Base-by-base conservation (phyloP, 2,329 filamentous ascomycete genomes). In the Colletotrichum siamense region DNA sequence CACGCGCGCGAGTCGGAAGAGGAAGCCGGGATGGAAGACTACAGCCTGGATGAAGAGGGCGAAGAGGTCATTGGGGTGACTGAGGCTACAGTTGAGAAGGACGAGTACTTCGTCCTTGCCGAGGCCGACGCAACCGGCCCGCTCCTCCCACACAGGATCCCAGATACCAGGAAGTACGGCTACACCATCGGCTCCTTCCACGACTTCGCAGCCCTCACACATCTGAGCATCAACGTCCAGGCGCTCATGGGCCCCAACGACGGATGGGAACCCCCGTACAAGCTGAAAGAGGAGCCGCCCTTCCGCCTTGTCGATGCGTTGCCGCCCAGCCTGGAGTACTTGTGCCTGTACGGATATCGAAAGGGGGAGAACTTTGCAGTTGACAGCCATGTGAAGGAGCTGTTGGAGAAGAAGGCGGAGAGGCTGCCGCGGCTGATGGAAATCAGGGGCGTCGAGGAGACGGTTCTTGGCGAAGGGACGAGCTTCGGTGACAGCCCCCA, bases 51-150 rank as follows among this genome's bases (percentile, higher is more conserved):
- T 0, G 39, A 66, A 4, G 64, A 34, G 9, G n/a, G 44, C n/a
- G 65, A 64, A 3, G 52, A 86, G 79, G 57, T 36, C 5, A 78
- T 83, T 15, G 84, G 81, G 32, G 86, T 67, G 3, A 81, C 55
- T 24, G 82, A 82, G 32, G n/a, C 30, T 3, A 16, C 61, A 0
- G 81, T 84, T 0, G 13, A 28, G 55, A 83, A 86, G 84, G 44
- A 82, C 78, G 34, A 69, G 28, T 74, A 61, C 52, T 69, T 52
- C 44, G n/a, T 24, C 18, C 26, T 65, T 5, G 71, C 62, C 66
- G 18, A 74, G 10, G 57, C 39, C 9, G 24, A 30, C 3, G 52
- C n/a, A 32, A 52, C 22, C 24, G 66, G 71, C 9, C 65, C 66
- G 5, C 39, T 34, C 3, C 34, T 32, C 36, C 16, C 71, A 4